Evolutionary conservation across 1,284 basidiomycete species (phyloP).

Genomic region (Apiotrichum mycotoxinovorans): DNA sequence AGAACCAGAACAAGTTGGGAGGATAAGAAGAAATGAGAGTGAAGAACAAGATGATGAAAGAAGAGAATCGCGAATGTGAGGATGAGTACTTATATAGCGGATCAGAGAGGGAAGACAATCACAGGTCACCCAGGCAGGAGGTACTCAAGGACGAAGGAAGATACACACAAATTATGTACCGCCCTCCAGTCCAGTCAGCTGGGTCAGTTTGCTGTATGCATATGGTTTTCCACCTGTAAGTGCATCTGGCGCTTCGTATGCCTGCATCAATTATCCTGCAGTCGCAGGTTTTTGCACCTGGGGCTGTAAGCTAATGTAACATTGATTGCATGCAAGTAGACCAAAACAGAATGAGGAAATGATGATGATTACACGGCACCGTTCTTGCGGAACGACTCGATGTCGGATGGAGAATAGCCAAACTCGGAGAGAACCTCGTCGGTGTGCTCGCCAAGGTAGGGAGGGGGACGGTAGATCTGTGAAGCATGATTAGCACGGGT

Average conservation of each 20-base stretch:
- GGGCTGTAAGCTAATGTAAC: neutral
- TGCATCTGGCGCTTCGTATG: no score
- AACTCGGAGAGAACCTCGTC: slow-evolving; percentile 71
- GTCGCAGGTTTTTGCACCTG: no score
- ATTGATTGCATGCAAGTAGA: neutral
- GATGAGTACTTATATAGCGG: no score
- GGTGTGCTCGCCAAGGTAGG: slow-evolving; percentile 80
- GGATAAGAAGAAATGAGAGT: slow-evolving; percentile 2
- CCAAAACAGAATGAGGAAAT: neutral
- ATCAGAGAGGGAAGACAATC: no score
- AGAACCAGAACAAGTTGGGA: neutral
- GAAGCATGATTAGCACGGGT: slow-evolving; percentile 43
- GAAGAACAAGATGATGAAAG: neutral
- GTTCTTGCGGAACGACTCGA: slow-evolving; percentile 60
- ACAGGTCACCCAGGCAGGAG: no score
- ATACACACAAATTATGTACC: no score
- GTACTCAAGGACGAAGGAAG: no score
- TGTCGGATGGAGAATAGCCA: slow-evolving; percentile 61
- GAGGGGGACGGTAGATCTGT: slow-evolving; percentile 69
- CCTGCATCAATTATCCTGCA: no score
- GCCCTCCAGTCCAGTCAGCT: no score
- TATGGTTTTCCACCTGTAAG: no score
- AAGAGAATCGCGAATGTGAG: neutral
- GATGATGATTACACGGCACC: slow-evolving; percentile 25
- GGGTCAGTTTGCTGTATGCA: no score